phyloP scores from a whole-genome alignment of 2,329 filamentous ascomycete species.

The Pseudogymnoascus sp. region DNA sequence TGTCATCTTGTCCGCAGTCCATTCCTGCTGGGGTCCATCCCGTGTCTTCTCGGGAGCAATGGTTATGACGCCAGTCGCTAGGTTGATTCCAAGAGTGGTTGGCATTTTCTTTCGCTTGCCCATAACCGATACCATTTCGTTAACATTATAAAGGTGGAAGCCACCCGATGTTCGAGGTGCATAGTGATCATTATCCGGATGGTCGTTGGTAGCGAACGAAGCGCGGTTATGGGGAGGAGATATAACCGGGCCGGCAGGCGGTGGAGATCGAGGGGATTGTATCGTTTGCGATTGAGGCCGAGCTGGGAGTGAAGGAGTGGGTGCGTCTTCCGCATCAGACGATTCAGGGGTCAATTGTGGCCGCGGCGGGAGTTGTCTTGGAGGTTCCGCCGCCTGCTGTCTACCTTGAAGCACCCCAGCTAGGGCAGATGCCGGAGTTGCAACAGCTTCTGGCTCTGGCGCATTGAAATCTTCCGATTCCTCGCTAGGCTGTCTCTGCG shows the following conservation, averaged over 20 bases:
- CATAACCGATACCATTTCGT: constrained; percentile 94
- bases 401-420: constrained; percentile 46
- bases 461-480: constrained; percentile 6
- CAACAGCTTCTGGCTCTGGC: constrained; percentile 1
- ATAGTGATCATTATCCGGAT: constrained; percentile 36
- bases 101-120: constrained; percentile 98
- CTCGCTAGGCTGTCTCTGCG: constrained; percentile 1
- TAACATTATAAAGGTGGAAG: constrained; percentile 93
- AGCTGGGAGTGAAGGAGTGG: constrained; percentile 53
- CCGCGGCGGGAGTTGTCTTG: constrained; percentile 40
- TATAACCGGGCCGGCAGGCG: constrained; percentile 32
- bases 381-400: constrained; percentile 29
- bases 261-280: constrained; percentile 32
- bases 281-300: constrained; percentile 50
- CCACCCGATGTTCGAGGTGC: constrained; percentile 56
- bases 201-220: constrained; percentile 28
- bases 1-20: constrained; percentile 91
- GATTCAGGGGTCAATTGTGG: constrained; percentile 57
- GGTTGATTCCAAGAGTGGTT: constrained; percentile 89
- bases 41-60: constrained; percentile 78
- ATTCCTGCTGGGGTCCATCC: constrained; percentile 82
- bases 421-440: constrained; percentile 36
- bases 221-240: constrained; percentile 49
- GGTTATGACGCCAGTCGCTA: constrained; percentile 79
- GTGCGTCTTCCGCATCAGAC: constrained; percentile 55